Percentiles rank a stretch among this genome's conserved stretches.
These are phyloP conservation scores for Globisporangium okanoganense DNA, from an alignment of 352 stramenopile species.

Conservation along the genomic window DNA sequence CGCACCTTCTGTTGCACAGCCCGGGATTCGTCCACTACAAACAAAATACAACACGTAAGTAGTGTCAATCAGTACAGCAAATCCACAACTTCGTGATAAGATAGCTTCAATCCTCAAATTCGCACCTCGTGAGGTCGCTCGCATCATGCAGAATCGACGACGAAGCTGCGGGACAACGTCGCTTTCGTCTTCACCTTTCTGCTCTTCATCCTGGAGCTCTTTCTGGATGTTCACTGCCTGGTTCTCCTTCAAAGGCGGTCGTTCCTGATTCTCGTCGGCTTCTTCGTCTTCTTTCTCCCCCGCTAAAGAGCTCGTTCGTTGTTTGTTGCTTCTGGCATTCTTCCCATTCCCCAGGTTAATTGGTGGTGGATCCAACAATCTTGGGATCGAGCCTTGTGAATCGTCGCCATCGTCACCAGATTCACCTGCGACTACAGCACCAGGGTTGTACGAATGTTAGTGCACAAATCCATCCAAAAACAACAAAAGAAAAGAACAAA, in stretches of 20 bases:
- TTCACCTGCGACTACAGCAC: background rate
- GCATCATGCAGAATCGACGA: conserved; percentile 31
- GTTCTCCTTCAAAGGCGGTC: background rate
- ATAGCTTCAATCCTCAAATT: background rate
- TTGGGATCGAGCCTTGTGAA: background rate
- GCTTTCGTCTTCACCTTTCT: conserved; percentile 1
- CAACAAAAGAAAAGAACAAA: background rate
- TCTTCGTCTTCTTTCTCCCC: background rate
- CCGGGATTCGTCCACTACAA: conserved; percentile 4
- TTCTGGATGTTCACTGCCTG: background rate
- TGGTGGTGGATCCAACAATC: background rate
- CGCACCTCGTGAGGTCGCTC: conserved; percentile 27
- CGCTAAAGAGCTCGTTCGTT: background rate
- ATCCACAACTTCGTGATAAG: background rate
- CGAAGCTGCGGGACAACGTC: conserved; percentile 5
- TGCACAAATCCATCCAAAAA: background rate
- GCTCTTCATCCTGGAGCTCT: background rate
- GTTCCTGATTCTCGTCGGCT: background rate
- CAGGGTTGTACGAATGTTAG: background rate
- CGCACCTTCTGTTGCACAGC: conserved; percentile 6
- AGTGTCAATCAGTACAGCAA: background rate
- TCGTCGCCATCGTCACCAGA: background rate
- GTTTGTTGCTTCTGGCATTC: background rate
- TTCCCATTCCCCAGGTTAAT: background rate
- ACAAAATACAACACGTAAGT: background rate